These are phyloP conservation scores for Candida loeiensis DNA, from an alignment of 805 yeast species.

Conservation along the genomic window DNA sequence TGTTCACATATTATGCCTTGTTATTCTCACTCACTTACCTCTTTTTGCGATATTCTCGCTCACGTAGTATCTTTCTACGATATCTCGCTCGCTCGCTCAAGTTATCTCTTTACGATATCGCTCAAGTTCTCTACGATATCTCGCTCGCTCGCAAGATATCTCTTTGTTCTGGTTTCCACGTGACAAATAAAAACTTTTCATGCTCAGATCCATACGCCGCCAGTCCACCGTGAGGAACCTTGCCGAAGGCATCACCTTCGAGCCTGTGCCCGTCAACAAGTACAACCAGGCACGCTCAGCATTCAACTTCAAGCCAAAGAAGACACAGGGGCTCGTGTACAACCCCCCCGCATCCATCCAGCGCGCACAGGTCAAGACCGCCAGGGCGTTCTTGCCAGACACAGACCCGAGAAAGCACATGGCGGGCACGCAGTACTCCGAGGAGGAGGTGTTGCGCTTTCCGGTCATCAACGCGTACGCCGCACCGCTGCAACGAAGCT, in stretches of 20 bases:
- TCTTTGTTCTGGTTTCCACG: background rate
- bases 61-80: too few relatives aligned
- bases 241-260: conserved; percentile 14
- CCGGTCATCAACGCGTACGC: conserved; percentile 39
- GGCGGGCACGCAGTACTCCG: conserved; percentile 27
- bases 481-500: conserved; percentile 38
- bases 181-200: background rate
- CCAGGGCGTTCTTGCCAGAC: conserved; percentile 63
- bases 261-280: conserved; percentile 46
- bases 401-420: conserved; percentile 53
- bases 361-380: conserved; percentile 53
- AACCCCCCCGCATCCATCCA: conserved; percentile 56
- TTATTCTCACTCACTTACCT: too few relatives aligned
- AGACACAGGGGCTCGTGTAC: conserved; percentile 57
- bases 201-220: conserved; percentile 9
- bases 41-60: too few relatives aligned
- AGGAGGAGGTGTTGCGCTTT: conserved; percentile 34
- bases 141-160: background rate
- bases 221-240: conserved; percentile 20
- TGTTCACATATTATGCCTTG: too few relatives aligned
- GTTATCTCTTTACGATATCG: too few relatives aligned
- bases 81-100: too few relatives aligned
- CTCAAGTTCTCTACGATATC: too few relatives aligned
- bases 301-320: conserved; percentile 54
- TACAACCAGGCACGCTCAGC: conserved; percentile 65